These are phyloP conservation scores for Candida takata DNA, from an alignment of 805 yeast genomes.

Conservation along the genomic window DNA sequence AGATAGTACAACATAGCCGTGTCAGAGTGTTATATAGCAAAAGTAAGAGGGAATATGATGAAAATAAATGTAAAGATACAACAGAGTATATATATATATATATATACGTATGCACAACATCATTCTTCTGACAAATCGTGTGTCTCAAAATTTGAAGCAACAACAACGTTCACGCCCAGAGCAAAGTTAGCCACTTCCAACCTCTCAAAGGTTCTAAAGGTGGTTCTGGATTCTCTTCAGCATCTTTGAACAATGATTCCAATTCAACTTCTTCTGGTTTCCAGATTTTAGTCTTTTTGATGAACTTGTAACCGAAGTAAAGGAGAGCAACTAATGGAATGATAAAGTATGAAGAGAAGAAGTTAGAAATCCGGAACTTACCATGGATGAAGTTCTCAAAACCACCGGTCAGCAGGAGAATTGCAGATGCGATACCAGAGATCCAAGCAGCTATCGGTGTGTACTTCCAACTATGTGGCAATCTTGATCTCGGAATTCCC, in stretches of 20 bases:
- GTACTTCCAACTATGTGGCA: slow-evolving; percentile 11
- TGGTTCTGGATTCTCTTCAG: slow-evolving; percentile 25
- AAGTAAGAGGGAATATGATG: too few species aligned
- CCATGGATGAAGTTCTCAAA: slow-evolving; percentile 28
- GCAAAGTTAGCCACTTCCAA: slow-evolving; percentile 11
- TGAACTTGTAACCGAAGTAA: slow-evolving; percentile 27
- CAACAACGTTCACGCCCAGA: slow-evolving; percentile 16
- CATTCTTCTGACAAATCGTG: too few species aligned
- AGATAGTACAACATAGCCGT: too few species aligned
- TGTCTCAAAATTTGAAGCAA: too few species aligned
- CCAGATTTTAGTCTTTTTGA: slow-evolving; percentile 26
- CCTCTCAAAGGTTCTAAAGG: slow-evolving; percentile 10
- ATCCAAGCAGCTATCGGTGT: slow-evolving; percentile 26
- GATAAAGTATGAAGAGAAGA: slow-evolving; percentile 13
- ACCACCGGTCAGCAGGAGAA: slow-evolving; percentile 30
- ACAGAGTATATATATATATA: too few species aligned
- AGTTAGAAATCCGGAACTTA: slow-evolving; percentile 14
- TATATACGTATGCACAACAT: too few species aligned
- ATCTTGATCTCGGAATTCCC: slow-evolving; percentile 13
- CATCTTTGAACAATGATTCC: slow-evolving; percentile 24
- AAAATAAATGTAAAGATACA: too few species aligned
- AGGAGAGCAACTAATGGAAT: slow-evolving; percentile 24
- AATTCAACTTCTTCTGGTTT: slow-evolving; percentile 36
- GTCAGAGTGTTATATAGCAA: too few species aligned
- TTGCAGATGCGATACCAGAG: slow-evolving; percentile 20